Conservation (phyloP, 257 asterid species). For the Nyctanthes arbortristis region DNA sequence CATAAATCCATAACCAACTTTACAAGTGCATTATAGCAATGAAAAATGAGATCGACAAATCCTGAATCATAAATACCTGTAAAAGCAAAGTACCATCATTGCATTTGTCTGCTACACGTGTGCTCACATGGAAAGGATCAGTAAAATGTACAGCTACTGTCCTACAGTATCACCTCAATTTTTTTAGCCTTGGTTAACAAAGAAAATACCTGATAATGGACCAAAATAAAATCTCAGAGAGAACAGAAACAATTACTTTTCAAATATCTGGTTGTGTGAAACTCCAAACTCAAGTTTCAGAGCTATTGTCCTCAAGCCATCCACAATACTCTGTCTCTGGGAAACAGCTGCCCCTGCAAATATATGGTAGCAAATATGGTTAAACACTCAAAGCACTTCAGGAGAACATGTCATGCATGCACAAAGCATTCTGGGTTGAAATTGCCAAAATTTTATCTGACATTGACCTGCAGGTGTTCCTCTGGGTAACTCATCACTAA, state of each 20-base stretch:
- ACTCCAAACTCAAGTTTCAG: constrained; percentile 95
- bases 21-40: not conserved
- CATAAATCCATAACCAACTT: constrained; percentile 12
- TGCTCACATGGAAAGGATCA: constrained; percentile 88
- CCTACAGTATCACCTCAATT: constrained; percentile 46
- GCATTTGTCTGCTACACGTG: constrained; percentile 89
- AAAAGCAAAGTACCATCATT: constrained; percentile 87
- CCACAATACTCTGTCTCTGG: constrained; percentile 83
- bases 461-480: constrained; percentile 85
- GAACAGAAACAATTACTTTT: constrained; percentile 54
- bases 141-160: constrained; percentile 96
- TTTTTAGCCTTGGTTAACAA: constrained; percentile 31
- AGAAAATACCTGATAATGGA: constrained; percentile 17
- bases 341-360: constrained; percentile 57
- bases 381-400: constrained; percentile 17
- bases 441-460: constrained; percentile 17
- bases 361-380: constrained; percentile 22
- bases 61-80: constrained; percentile 61
- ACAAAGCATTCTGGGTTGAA: constrained; percentile 8
- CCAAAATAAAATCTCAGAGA: constrained; percentile 21
- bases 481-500: constrained; percentile 70
- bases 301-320: constrained; percentile 95
- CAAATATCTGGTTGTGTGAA: constrained; percentile 88
- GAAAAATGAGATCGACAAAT: constrained; percentile 11
- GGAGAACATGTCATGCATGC: not conserved